These are phyloP conservation scores for Pilobolus umbonatus DNA, from an alignment of 192 early-diverging fungal species.

Conservation along the genomic window DNA sequence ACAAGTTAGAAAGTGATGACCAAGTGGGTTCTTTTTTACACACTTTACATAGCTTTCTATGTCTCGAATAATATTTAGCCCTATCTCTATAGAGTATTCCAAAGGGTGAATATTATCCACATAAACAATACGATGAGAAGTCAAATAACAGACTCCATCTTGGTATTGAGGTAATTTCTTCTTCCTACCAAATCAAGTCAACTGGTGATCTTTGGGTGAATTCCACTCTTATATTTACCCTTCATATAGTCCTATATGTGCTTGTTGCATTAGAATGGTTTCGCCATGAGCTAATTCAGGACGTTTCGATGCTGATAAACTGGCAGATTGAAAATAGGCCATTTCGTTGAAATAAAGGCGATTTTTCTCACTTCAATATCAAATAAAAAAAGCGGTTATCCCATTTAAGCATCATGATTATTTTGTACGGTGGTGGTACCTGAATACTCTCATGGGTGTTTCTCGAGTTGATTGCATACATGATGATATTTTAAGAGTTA, in stretches of 20 bases:
- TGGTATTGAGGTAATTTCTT: slow-evolving; percentile 58
- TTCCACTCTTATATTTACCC: slow-evolving; percentile 38
- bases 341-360: no score
- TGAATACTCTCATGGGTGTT: no score
- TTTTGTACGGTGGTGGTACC: no score
- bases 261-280: slow-evolving; percentile 51
- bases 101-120: slow-evolving; percentile 59
- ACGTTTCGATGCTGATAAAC: slow-evolving; percentile 44
- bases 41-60: slow-evolving; percentile 46
- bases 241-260: slow-evolving; percentile 66
- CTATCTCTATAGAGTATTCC: slow-evolving; percentile 51
- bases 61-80: slow-evolving; percentile 39
- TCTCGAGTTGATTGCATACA: no score
- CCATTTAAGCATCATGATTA: no score
- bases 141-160: slow-evolving; percentile 71
- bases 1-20: background rate
- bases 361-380: no score
- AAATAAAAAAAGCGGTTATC: no score
- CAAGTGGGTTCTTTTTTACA: background rate
- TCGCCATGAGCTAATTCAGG: slow-evolving; percentile 53
- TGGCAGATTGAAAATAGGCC: slow-evolving; percentile 29
- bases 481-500: no score
- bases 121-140: slow-evolving; percentile 74
- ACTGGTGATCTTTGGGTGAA: background rate
- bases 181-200: slow-evolving; percentile 37